Evolutionary conservation across 805 yeast genomes (phyloP).

Genomic region (Metahyphopichia silvanorum): DNA sequence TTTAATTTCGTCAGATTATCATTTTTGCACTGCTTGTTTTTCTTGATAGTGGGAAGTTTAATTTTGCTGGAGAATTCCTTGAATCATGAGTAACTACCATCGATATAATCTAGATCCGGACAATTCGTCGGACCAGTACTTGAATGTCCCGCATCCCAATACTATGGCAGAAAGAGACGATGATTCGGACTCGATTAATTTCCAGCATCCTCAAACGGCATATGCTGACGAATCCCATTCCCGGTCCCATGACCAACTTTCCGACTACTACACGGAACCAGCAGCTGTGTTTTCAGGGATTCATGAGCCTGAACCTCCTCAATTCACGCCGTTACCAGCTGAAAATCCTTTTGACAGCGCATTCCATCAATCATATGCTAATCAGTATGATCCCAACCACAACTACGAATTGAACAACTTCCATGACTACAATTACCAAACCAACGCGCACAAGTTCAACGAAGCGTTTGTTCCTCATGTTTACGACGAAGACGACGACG

Average conservation of each 20-base stretch:
- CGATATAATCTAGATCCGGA: neutral
- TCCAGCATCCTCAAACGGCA: conserved; percentile 26
- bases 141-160: neutral
- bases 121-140: neutral
- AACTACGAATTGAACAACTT: conserved; percentile 20
- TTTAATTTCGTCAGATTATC: too few relatives aligned
- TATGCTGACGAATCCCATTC: conserved; percentile 10
- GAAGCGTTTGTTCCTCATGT: conserved; percentile 44
- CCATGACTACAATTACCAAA: conserved; percentile 13
- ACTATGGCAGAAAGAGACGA: neutral
- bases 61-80: too few relatives aligned
- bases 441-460: conserved; percentile 14
- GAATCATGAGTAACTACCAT: neutral
- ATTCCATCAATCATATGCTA: conserved; percentile 5
- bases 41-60: too few relatives aligned
- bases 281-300: conserved; percentile 1
- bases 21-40: too few relatives aligned
- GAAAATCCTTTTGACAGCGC: conserved; percentile 12
- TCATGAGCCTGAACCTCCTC: conserved; percentile 8
- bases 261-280: conserved; percentile 14
- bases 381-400: conserved; percentile 6
- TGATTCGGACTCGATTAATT: conserved; percentile 18
- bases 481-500: conserved; percentile 38
- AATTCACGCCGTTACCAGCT: conserved; percentile 12
- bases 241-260: conserved; percentile 17